Evolutionary conservation across 2,329 filamentous ascomycete genomes (phyloP).

Genomic region (Pleoardoris graminearum): DNA sequence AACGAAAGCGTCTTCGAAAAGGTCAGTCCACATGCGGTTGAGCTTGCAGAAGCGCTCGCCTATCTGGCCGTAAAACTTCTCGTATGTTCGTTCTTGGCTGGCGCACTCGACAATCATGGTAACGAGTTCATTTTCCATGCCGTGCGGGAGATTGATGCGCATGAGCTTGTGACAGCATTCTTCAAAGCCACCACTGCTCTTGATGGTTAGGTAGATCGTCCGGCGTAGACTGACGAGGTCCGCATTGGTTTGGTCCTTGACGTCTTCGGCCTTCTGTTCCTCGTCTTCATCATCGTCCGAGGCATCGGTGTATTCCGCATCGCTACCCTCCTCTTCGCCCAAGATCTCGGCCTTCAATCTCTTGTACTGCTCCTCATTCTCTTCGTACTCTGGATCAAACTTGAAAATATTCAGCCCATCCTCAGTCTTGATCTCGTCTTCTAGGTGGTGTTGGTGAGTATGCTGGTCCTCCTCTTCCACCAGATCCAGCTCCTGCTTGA

Average conservation of each 20-base stretch:
- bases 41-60: slow-evolving; percentile 95
- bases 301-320: slow-evolving; percentile 65
- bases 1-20: slow-evolving; percentile 87
- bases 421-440: slow-evolving; percentile 75
- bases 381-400: slow-evolving; percentile 85
- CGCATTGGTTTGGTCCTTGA: slow-evolving; percentile 96
- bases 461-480: slow-evolving; percentile 99
- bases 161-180: slow-evolving; percentile 97
- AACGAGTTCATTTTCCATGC: slow-evolving; percentile 85
- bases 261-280: slow-evolving; percentile 83
- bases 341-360: slow-evolving; percentile 91
- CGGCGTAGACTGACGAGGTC: slow-evolving; percentile 91
- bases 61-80: slow-evolving; percentile 94
- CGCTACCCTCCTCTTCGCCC: slow-evolving; percentile 77
- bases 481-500: slow-evolving; percentile 90
- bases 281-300: slow-evolving; percentile 74
- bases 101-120: slow-evolving; percentile 98
- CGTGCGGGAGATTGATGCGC: slow-evolving; percentile 78
- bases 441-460: slow-evolving; percentile 80
- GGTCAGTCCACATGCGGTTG: slow-evolving; percentile 89
- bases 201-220: slow-evolving; percentile 96
- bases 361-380: slow-evolving; percentile 87
- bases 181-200: slow-evolving; percentile 94
- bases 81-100: slow-evolving; percentile 94
- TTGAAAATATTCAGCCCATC: slow-evolving; percentile 96